phyloP scores from a whole-genome alignment of 805 yeast genomes.

The Hanseniaspora vineae region DNA sequence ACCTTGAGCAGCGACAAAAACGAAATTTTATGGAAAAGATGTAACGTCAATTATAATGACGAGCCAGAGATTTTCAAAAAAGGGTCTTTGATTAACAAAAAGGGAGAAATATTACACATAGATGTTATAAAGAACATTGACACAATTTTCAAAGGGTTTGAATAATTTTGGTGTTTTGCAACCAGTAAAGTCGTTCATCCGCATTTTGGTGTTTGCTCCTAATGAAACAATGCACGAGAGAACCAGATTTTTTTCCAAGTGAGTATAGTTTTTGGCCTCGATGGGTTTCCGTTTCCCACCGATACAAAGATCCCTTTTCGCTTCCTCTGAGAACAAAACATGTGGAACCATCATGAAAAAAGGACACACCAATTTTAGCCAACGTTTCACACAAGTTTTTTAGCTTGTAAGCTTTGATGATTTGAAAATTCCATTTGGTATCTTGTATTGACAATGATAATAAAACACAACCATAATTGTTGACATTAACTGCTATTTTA shows the following conservation, averaged over 20 bases:
- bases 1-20: constrained; percentile 77
- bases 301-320: background rate
- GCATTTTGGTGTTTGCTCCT: background rate
- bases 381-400: background rate
- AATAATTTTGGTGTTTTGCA: background rate
- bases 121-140: constrained; percentile 29
- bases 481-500: background rate
- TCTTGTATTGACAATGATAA: background rate
- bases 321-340: background rate
- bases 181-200: background rate
- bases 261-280: background rate
- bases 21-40: constrained; percentile 66
- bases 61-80: constrained; percentile 82
- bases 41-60: constrained; percentile 80
- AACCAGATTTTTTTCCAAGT: background rate
- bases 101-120: constrained; percentile 35
- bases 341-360: background rate
- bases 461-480: background rate
- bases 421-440: background rate
- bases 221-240: background rate
- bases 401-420: background rate
- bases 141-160: constrained; percentile 22
- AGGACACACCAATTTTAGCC: background rate
- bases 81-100: constrained; percentile 46
- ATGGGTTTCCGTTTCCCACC: background rate